Evolutionary conservation across 75 land plant genomes (phyloP), one percentile per base, ranked within the genome.

Genomic region (Larix kaempferi): DNA sequence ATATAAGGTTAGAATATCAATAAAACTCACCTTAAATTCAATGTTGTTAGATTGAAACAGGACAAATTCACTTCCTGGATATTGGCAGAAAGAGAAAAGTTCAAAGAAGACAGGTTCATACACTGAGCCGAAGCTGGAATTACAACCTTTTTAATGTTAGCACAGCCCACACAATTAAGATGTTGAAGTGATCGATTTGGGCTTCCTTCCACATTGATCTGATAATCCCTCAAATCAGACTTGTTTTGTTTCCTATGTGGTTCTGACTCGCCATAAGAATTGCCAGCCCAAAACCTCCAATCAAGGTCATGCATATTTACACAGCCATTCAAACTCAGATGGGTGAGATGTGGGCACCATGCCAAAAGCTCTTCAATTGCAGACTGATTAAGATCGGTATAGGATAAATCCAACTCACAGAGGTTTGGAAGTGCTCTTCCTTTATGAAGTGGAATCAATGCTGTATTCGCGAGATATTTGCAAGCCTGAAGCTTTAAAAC

Each of bases 151-250:
- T 84, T 95, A 55, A 97, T 88, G 71, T 89, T 92, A 16, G 85
- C 89, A 84, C 99, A 97, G 21, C 99, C 98, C 78, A 93, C 98
- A 83, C 98, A 97, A 77, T 89, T 97, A 14, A 97, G 85, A 44
- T 73, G 87, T 84, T 92, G 91, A 59, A 97, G 88, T 59, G 85
- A 78, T 37, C 89, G 87, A 58, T 61, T 72, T 4, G 86, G 49
- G 19, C 3, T 33, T 25, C 14, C 56, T 55, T 77, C 49, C 37
- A 64, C 76, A 17, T 61, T 75, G 58, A 69, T 22, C 12, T 76
- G 33, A 26, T 59, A 71, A 59, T 56, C 22, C 21, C 56, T 27
- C 35, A 74, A 73, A 60, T 62, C 80, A 74, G 67, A 76, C 73
- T 58, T 55, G 22, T 14, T 52, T 74, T 74, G 59, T 26, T 74